Evolutionary conservation across 1,284 basidiomycete genomes (phyloP).

Genomic region (Tilletia indica): DNA sequence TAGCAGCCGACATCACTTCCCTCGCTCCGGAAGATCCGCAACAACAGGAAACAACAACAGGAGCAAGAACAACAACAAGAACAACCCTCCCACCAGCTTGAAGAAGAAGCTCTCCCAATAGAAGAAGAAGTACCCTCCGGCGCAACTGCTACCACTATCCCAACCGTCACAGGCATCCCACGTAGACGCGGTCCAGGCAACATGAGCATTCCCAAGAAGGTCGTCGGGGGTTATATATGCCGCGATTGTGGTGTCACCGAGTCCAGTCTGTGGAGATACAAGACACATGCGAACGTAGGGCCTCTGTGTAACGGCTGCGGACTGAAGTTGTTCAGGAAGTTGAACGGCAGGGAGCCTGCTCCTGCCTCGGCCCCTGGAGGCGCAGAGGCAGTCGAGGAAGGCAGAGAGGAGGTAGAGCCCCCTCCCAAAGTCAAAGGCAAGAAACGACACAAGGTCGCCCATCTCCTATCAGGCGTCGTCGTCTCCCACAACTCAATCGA

Average conservation of each 20-base stretch:
- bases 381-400: neutral
- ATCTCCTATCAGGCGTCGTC: neutral
- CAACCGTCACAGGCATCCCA: neutral
- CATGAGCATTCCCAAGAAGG: neutral
- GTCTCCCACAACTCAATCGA: no score
- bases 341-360: neutral
- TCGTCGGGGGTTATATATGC: neutral
- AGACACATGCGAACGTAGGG: neutral
- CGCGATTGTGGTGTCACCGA: conserved; percentile 12
- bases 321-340: conserved; percentile 2
- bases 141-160: no score
- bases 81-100: no score
- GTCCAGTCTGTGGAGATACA: conserved; percentile 10
- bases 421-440: neutral
- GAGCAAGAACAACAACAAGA: no score
- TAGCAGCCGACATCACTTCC: neutral
- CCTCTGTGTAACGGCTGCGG: neutral
- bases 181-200: neutral
- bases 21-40: neutral
- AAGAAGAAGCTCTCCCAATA: no score
- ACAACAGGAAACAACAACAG: no score
- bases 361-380: neutral
- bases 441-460: neutral
- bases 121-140: no score
- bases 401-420: neutral